phyloP scores from a whole-genome alignment of 129 eudicot species.

The Gnaphalium uliginosum region DNA sequence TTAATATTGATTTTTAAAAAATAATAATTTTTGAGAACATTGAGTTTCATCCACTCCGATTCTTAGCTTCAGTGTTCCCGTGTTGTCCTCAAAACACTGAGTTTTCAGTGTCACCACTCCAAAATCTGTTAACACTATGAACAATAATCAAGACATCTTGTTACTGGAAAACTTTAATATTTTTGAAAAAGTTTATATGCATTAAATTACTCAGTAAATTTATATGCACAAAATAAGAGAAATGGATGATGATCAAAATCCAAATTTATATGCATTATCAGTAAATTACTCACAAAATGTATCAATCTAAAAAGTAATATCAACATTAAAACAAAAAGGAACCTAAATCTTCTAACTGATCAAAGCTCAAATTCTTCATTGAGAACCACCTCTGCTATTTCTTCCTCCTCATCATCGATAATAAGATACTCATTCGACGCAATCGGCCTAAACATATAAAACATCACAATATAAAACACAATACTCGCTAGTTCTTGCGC shows the following conservation, averaged over 20 bases:
- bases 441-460: conserved; percentile 48
- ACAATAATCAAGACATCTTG: no score
- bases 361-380: conserved; percentile 29
- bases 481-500: conserved; percentile 40
- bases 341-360: neutral
- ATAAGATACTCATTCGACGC: conserved; percentile 45
- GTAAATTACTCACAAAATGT: neutral
- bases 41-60: no score
- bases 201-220: no score
- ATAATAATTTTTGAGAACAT: no score
- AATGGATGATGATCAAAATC: neutral
- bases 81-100: no score
- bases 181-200: no score
- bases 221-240: no score
- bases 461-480: conserved; percentile 43
- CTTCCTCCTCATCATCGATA: conserved; percentile 33
- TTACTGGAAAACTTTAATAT: no score
- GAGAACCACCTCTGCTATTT: conserved; percentile 27
- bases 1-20: no score
- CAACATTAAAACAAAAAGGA: conserved; percentile 8
- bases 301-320: conserved; percentile 14
- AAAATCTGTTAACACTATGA: no score
- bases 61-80: no score
- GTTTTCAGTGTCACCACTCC: no score
- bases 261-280: conserved; percentile 4